phyloP scores from a whole-genome alignment of 192 early-diverging fungal genomes.

The Entophlyctis luteolus region DNA sequence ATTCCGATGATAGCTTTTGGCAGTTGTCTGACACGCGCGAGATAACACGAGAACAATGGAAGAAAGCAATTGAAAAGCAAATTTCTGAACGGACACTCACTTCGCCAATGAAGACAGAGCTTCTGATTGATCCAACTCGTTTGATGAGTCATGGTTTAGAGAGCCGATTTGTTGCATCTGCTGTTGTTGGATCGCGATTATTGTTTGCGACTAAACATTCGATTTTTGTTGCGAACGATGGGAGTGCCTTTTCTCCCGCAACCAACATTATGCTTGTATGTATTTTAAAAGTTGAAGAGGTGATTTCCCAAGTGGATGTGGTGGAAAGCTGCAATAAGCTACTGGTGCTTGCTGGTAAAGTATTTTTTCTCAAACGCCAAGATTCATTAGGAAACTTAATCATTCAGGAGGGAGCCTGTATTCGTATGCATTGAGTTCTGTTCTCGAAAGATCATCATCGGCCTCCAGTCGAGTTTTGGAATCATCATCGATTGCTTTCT shows the following conservation, averaged over 20 bases:
- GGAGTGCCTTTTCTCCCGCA: too few relatives aligned
- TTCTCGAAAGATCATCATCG: too few relatives aligned
- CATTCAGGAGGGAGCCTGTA: constrained; percentile 26
- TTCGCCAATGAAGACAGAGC: too few relatives aligned
- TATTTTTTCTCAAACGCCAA: too few relatives aligned
- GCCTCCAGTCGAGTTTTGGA: too few relatives aligned
- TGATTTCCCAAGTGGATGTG: constrained; percentile 81
- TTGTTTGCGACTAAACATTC: too few relatives aligned
- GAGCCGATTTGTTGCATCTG: too few relatives aligned
- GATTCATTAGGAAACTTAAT: too few relatives aligned
- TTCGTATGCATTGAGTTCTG: constrained; percentile 21
- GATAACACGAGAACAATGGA: constrained; percentile 2
- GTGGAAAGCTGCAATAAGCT: constrained; percentile 73
- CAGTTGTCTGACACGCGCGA: not conserved
- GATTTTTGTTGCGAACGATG: too few relatives aligned
- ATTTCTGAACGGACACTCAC: too few relatives aligned
- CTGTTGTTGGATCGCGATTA: too few relatives aligned
- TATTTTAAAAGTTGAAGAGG: constrained; percentile 47
- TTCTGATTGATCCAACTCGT: not conserved
- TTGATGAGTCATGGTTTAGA: not conserved
- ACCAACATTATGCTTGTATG: too few relatives aligned
- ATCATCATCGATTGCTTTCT: constrained; percentile 64
- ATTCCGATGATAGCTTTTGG: not conserved
- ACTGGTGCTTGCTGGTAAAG: constrained; percentile 67
- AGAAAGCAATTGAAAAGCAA: constrained; percentile 11